These are phyloP conservation scores for Linum usitatissimum DNA, from an alignment of 345 rosid species.

Conservation along the genomic window DNA sequence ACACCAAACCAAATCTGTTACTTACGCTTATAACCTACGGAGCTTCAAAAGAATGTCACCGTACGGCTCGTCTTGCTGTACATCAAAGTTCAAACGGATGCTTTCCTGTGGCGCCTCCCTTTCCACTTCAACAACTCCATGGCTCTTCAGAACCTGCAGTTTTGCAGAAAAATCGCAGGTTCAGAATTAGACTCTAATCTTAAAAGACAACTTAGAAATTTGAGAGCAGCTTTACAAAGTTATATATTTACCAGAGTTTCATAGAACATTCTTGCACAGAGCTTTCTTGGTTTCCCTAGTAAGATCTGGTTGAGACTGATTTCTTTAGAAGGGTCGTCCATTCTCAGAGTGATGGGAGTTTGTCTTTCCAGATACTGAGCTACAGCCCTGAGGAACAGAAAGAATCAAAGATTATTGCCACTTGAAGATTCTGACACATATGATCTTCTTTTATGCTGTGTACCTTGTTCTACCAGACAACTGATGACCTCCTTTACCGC, in stretches of 20 bases:
- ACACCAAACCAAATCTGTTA: no score
- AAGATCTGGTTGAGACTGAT: slow-evolving; percentile 56
- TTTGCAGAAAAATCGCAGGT: slow-evolving; percentile 2
- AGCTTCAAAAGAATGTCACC: slow-evolving; percentile 49
- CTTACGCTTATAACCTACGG: slow-evolving; percentile 10
- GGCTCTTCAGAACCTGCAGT: slow-evolving; percentile 69
- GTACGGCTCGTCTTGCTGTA: slow-evolving; percentile 50
- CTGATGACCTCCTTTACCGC: slow-evolving; percentile 39
- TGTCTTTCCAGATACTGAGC: slow-evolving; percentile 46
- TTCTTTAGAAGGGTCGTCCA: slow-evolving; percentile 25
- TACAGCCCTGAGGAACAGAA: slow-evolving; percentile 44
- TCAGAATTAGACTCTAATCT: no score
- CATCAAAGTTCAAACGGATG: slow-evolving; percentile 38
- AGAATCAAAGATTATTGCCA: not conserved
- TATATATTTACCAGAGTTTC: slow-evolving; percentile 57
- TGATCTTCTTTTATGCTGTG: not conserved
- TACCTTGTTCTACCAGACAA: slow-evolving; percentile 76
- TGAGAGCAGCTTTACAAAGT: not conserved
- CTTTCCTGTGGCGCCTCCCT: slow-evolving; percentile 56
- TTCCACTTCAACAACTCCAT: slow-evolving; percentile 50
- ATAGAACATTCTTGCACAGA: slow-evolving; percentile 82
- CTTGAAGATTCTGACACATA: not conserved
- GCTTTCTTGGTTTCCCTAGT: slow-evolving; percentile 56
- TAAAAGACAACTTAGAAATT: no score
- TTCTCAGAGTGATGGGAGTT: slow-evolving; percentile 30